Evolutionary conservation across 495 filamentous ascomycete genomes (phyloP).

Genomic region (Xylaria acuta): DNA sequence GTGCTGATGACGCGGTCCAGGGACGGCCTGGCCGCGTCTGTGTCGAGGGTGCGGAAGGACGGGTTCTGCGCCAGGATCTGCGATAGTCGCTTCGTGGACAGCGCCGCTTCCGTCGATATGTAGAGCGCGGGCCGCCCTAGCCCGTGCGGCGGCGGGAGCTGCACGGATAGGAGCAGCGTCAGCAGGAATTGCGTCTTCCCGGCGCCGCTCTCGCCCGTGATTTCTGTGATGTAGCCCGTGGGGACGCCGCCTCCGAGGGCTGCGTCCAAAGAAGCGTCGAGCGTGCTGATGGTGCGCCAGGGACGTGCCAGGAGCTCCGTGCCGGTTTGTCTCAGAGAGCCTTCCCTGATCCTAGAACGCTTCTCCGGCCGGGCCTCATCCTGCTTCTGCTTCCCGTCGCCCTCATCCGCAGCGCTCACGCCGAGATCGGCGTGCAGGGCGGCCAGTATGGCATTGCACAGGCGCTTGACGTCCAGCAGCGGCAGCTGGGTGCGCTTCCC

Average conservation of each 20-base stretch:
- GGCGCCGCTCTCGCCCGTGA: conserved; percentile 92
- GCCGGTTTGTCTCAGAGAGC: conserved; percentile 42
- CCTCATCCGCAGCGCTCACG: conserved; percentile 32
- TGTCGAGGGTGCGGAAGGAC: conserved; percentile 55
- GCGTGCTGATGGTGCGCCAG: conserved; percentile 76
- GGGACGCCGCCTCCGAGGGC: conserved; percentile 86
- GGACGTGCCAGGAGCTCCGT: conserved; percentile 44
- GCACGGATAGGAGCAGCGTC: conserved; percentile 77
- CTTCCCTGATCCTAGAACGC: background rate
- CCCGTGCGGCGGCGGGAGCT: conserved; percentile 77
- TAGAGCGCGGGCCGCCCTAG: conserved; percentile 77
- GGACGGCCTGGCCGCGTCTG: conserved; percentile 60
- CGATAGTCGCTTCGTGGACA: conserved; percentile 78
- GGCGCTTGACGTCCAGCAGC: conserved; percentile 74
- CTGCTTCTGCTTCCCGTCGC: conserved; percentile 24
- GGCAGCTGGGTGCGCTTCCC: conserved; percentile 86
- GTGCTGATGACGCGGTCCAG: conserved; percentile 77
- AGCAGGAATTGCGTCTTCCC: conserved; percentile 96
- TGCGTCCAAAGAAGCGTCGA: conserved; percentile 75
- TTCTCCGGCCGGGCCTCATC: conserved; percentile 13
- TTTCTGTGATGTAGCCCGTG: conserved; percentile 81
- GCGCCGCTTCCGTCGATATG: conserved; percentile 90
- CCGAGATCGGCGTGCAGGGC: conserved; percentile 72
- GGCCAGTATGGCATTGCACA: conserved; percentile 67
- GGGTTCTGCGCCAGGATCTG: conserved; percentile 79